Evolutionary conservation across 2,329 filamentous ascomycete species (phyloP), one percentile per base, ranked within the genome.

Genomic region (Chaetothyriales sp.): DNA sequence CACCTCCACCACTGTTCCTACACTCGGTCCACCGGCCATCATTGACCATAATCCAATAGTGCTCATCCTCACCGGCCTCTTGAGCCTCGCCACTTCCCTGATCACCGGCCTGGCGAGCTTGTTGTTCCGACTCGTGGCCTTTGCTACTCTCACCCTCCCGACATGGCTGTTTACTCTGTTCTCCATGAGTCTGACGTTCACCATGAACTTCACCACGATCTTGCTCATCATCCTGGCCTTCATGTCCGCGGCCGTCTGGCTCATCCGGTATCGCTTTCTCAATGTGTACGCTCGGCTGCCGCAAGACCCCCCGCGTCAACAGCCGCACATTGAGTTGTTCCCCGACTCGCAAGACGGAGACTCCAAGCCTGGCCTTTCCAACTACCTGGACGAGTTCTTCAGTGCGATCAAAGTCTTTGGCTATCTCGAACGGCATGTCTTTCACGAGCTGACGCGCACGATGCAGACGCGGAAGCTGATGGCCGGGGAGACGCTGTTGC

Each of bases 361-460:
- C 55, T 81, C 81, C 26, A 98, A 98, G 66, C 82, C 88, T 0
- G 92, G 90, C 0, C 73, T 98, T 44, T 81, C 87, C n/a, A 98
- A 89, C 64, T 98, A 98, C 60, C 75, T 98, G 22, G 92, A 98
- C 67, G 93, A 98, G 66, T 98, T 98, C 61, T 73, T 98, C 19
- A 96, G 89, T 64, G 92, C 93, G 26, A 98, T 98, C 71, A 98
- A 96, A 68, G 92, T 98, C 52, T 98, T 98, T 68, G 92, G 92
- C 7, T 98, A 96, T 63, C 73, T 98, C 44, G 92, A 98, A 65
- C 80, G 92, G 22, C 88, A 92, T 0, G 92, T 98, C 43, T 98
- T 98, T 63, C 93, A 98, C 63, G 92, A 98, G 68, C 77, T 98
- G 60, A 98, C 92, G 0, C 77, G 92, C 53, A 95, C 89, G 53